Base-by-base conservation (phyloP, 2,329 filamentous ascomycete genomes). In the Alternaria rosae region DNA sequence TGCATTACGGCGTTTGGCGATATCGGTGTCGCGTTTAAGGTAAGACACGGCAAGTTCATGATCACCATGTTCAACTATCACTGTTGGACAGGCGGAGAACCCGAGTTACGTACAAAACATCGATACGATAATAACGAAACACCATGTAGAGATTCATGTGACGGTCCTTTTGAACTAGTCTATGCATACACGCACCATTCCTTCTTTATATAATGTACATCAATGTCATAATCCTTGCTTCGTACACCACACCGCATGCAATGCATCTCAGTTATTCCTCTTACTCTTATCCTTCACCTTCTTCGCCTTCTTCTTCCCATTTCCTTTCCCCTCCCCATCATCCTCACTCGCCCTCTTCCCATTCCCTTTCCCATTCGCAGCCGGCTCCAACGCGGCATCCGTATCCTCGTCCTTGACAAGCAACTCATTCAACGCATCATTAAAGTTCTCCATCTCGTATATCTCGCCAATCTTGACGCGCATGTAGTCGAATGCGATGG, bases 401-500 rank as follows among this genome's bases (percentile, higher is more conserved):
- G 69, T 64, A 17, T 76, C 70, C 15, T 73, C 69, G 4, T 75
- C 70, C 20, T 68, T 70, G 4, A 66, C 84, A 68, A 90, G 84
- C 62, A 91, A 75, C 76, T 83, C 82, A 64, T 85, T 79, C 59
- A 92, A 70, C 17, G 88, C 88, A 12, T 86, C 86, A 60, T 87
- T 82, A 71, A 88, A 91, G 67, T 84, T 83, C 68, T 88, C 87
- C 48, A 92, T 84, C 78, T 89, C 84, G 62, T 85, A 85, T 66
- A 93, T 91, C 67, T 93, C 90, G 9, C 88, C 87, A 28, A 93
- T 80, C 76, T 85, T 88, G 42, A 93, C 87, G 6, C 86, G 82
- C 91, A 94, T 94, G 68, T 92, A 88, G 74, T 95, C 92, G 77
- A 93, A 93, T 2, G 90, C 92, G 58, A 93, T 85, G 60, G 92